Conservation (phyloP, 2,329 filamentous ascomycete species). For the Sporothrix globosa region DNA sequence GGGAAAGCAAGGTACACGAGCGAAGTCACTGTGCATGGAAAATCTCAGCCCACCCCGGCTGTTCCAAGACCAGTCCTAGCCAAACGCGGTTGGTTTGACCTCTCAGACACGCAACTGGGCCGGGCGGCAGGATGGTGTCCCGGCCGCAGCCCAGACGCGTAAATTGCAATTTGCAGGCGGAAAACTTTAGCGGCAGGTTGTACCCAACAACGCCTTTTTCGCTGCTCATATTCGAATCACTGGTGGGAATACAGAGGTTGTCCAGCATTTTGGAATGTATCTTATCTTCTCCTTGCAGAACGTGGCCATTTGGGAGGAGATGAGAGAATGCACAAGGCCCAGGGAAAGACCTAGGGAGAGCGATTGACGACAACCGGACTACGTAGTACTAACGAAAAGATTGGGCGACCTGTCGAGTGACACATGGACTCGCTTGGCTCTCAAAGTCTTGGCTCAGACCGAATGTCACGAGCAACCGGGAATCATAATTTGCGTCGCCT, state of each 20-base stretch:
- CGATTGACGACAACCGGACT: not conserved
- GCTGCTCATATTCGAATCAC: no score
- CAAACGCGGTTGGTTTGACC: slow-evolving; percentile 9
- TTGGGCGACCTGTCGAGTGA: slow-evolving; percentile 28
- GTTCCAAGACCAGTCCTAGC: slow-evolving; percentile 20
- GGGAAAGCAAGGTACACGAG: not conserved
- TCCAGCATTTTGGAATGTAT: not conserved
- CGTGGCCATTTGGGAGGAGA: not conserved
- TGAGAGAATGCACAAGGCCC: not conserved
- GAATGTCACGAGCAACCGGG: slow-evolving; percentile 13
- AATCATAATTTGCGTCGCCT: not conserved
- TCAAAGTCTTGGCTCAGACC: slow-evolving; percentile 27
- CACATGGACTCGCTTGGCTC: slow-evolving; percentile 31
- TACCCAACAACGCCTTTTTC: no score
- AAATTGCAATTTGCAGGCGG: slow-evolving; percentile 26
- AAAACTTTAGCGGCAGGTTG: slow-evolving; percentile 8
- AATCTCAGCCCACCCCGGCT: slow-evolving; percentile 10
- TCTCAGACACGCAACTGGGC: slow-evolving; percentile 17
- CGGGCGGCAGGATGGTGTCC: slow-evolving; percentile 16
- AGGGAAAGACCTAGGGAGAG: slow-evolving; percentile 5
- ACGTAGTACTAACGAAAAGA: slow-evolving; percentile 8
- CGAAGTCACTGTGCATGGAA: slow-evolving; percentile 2
- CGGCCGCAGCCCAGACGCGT: slow-evolving; percentile 21
- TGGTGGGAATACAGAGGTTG: not conserved
- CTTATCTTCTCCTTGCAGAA: no score